phyloP scores from a whole-genome alignment of 2,329 filamentous ascomycete species.

The Tolypocladium pustulatum region DNA sequence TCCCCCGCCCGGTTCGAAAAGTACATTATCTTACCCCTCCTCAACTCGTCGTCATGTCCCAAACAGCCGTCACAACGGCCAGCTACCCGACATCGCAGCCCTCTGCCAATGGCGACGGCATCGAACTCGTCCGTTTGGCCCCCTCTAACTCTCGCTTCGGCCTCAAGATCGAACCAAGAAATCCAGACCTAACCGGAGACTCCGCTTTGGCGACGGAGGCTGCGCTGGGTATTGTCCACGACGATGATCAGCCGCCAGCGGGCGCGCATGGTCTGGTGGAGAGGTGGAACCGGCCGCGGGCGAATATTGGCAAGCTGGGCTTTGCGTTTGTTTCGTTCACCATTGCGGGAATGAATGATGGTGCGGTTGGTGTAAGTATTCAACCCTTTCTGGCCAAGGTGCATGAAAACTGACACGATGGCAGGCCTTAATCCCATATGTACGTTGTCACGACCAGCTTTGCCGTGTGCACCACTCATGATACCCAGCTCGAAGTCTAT shows the following conservation, averaged over 20 bases:
- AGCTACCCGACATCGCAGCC: not conserved
- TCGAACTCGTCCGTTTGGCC: not conserved
- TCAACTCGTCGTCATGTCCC: not conserved
- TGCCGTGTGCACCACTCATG: not conserved
- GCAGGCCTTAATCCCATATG: constrained; percentile 24
- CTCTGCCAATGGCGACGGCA: not conserved
- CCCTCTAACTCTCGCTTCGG: not conserved
- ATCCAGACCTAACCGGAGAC: not conserved
- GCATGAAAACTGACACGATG: not conserved
- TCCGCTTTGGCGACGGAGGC: not conserved
- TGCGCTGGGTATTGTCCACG: not conserved
- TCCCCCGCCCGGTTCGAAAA: no score
- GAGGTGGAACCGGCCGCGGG: constrained; percentile 24
- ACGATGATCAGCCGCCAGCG: not conserved
- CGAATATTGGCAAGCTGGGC: constrained; percentile 18
- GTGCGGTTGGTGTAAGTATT: constrained; percentile 42
- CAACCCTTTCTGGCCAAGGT: not conserved
- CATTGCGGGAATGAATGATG: constrained; percentile 54
- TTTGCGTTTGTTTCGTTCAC: constrained; percentile 48
- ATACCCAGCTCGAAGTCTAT: constrained; percentile 45
- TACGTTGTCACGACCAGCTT: constrained; percentile 8
- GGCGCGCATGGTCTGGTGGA: constrained; percentile 15
- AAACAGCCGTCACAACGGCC: not conserved
- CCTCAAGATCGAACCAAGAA: no score
- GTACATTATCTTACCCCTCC: no score